Base-by-base conservation (phyloP, 169 alveolate genomes). In the Theileria orientalis region DNA sequence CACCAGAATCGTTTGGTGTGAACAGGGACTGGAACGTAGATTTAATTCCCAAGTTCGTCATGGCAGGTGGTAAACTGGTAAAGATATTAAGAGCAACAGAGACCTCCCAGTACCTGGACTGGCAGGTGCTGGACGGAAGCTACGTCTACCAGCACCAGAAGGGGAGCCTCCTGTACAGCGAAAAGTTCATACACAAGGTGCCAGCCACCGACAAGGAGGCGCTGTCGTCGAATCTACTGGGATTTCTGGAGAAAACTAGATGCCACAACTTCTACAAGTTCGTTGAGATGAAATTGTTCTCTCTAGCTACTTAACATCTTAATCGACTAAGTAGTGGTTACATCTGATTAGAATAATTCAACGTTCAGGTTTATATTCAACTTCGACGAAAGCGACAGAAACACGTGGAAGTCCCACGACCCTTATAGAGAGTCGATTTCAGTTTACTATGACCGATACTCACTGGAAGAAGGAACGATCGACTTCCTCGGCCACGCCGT, bases 1-100 rank as follows among this genome's bases (percentile, higher is more conserved):
- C 97, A 29, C 98, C 99, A 19, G 88, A 85, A 66, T 70, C 83
- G 29, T 94, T 83, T 76, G 99, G 99, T 29, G 94, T 93, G 73
- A 96, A 97, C 86, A 90, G 99, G 74, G 99, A 98, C 73, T 98
- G 99, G 99, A 98, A 98, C 82, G 98, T 98, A 35, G 99, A 98
- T 75, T 87, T 98, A 46, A 95, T 98, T 32, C 99, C 99, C 37
- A 98, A 98, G 85, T 96, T 95, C 83, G 96, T 97, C 21, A 94
- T 98, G 96, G 98, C 99, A 25, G 96, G 97, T 52, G 99, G 99
- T 32, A 94, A 95, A 69, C 91, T 98, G 51, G 99, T 98, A 37
- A 97, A 96, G 82, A 93, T 98, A 66, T 91, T 98, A 29, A 87
- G 96, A 49, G 93, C 95, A 57, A 98, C 99, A 0, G 94, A 94